These are phyloP conservation scores for Melanogaster broomeanus DNA, from an alignment of 768 basidiomycete species.

Conservation along the genomic window DNA sequence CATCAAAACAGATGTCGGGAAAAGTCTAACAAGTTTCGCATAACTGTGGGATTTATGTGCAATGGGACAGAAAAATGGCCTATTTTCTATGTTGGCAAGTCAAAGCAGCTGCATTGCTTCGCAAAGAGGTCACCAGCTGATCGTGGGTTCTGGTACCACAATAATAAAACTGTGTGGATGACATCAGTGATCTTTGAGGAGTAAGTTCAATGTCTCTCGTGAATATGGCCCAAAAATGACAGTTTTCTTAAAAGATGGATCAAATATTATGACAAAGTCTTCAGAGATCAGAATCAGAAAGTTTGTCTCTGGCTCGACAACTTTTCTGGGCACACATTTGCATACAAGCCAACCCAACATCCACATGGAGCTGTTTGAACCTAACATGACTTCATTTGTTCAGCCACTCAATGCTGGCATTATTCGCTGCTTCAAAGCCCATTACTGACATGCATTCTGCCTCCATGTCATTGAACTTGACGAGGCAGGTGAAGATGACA, in stretches of 20 bases:
- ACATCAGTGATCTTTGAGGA: slow-evolving; percentile 35
- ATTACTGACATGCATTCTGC: slow-evolving; percentile 17
- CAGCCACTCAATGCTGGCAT: background rate
- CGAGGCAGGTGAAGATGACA: background rate
- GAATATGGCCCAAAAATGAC: background rate
- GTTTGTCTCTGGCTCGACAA: slow-evolving; percentile 10
- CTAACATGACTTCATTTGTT: too few species aligned
- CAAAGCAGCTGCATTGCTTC: slow-evolving; percentile 32
- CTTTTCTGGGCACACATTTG: slow-evolving; percentile 3
- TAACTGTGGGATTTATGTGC: slow-evolving; percentile 5
- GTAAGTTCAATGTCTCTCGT: slow-evolving; percentile 17
- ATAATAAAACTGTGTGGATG: slow-evolving; percentile 46
- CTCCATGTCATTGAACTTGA: slow-evolving; percentile 1
- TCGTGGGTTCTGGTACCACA: too few species aligned
- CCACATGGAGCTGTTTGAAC: background rate
- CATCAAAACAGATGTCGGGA: slow-evolving; percentile 16
- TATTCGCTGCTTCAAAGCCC: slow-evolving; percentile 34
- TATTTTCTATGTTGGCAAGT: slow-evolving; percentile 37
- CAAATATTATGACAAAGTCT: slow-evolving; percentile 20
- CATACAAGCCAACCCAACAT: slow-evolving; percentile 7
- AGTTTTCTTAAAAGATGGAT: slow-evolving; percentile 20
- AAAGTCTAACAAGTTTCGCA: slow-evolving; percentile 13
- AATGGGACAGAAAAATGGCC: slow-evolving; percentile 31
- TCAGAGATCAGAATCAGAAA: slow-evolving; percentile 3
- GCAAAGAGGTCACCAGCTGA: too few species aligned